These are phyloP conservation scores for Tulasnella sp. DNA, from an alignment of 768 basidiomycete species.

Conservation along the genomic window DNA sequence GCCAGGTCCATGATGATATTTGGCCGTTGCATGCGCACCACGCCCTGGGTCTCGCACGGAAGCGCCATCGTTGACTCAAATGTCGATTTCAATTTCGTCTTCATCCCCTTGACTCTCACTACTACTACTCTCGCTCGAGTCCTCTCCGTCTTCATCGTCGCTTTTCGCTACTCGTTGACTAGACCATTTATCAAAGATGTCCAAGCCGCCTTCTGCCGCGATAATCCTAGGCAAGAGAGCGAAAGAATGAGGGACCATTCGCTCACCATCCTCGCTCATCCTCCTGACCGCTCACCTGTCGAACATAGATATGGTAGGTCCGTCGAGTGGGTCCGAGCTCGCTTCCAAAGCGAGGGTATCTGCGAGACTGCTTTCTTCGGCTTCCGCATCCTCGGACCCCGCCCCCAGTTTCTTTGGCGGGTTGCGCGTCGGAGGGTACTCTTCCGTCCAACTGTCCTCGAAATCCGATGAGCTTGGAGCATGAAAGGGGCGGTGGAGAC, in stretches of 20 bases:
- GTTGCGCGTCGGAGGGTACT: background rate
- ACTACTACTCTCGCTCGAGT: background rate
- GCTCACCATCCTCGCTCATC: background rate
- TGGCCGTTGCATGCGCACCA: no score
- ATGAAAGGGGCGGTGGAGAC: conserved; percentile 21
- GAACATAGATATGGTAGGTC: conserved; percentile 12
- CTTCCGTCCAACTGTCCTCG: background rate
- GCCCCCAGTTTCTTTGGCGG: background rate
- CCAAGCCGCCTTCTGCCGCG: background rate
- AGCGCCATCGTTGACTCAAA: background rate
- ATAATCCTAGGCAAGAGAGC: background rate
- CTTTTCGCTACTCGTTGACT: background rate
- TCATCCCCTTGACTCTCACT: background rate
- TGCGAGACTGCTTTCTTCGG: background rate
- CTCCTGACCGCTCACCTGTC: background rate
- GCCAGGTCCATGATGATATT: no score
- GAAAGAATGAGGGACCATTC: background rate
- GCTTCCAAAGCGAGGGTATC: background rate
- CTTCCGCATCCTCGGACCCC: background rate
- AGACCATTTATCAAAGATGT: background rate
- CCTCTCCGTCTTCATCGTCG: background rate
- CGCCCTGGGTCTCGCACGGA: background rate
- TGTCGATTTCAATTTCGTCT: background rate
- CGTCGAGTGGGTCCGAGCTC: background rate
- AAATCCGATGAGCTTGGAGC: background rate